Evolutionary conservation across 2,329 filamentous ascomycete species (phyloP).

Genomic region (Fusarium ambrosium): DNA sequence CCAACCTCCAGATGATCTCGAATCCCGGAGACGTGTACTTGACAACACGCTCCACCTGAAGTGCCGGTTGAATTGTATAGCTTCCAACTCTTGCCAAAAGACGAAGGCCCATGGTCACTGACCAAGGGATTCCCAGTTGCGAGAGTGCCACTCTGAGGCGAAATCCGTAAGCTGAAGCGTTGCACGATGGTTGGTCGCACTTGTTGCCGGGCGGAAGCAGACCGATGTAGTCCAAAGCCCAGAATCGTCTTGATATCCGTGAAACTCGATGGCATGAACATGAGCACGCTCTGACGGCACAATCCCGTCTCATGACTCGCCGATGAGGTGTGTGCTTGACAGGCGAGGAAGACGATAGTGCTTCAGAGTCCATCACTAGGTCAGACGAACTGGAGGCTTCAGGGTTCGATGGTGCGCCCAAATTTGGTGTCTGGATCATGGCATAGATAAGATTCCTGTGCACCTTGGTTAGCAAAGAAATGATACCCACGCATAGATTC

Average conservation of each 20-base stretch:
- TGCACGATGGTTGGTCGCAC: neutral
- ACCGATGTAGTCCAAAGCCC: neutral
- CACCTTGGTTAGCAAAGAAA: accelerated
- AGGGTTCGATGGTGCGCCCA: accelerated
- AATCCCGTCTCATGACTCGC: neutral
- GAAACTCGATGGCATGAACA: neutral
- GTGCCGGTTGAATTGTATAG: neutral
- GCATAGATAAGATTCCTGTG: neutral
- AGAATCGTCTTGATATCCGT: neutral
- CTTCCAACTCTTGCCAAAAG: neutral
- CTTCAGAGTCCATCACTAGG: too few relatives aligned
- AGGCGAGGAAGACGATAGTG: neutral
- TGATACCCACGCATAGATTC: accelerated
- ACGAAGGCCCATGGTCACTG: neutral
- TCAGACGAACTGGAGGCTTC: neutral
- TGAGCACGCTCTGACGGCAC: neutral
- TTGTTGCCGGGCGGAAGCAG: neutral
- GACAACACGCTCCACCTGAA: neutral
- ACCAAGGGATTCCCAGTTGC: neutral
- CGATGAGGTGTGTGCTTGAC: too few relatives aligned
- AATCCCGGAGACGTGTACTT: conserved; percentile 15
- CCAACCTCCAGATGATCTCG: neutral
- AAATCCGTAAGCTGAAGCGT: neutral
- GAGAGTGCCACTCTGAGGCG: neutral
- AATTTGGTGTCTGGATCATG: neutral